Evolutionary conservation across 805 yeast species (phyloP).

Genomic region (Yarrowia sp.): DNA sequence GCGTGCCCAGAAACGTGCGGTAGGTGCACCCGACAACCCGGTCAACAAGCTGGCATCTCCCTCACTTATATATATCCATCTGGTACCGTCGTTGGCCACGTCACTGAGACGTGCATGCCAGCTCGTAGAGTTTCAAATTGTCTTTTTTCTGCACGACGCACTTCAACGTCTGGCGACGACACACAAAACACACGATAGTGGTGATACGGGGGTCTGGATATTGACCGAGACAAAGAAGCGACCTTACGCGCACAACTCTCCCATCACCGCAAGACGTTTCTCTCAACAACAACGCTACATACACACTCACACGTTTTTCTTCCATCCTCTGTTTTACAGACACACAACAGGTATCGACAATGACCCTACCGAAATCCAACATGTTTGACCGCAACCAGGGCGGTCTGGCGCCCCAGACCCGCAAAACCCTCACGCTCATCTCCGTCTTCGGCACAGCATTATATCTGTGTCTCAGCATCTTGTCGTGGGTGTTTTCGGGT

Average conservation of each 20-base stretch:
- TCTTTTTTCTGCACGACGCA: constrained; percentile 37
- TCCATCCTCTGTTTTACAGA: neutral
- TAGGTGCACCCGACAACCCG: neutral
- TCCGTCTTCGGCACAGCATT: constrained; percentile 22
- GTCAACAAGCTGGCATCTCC: neutral
- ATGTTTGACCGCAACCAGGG: constrained; percentile 29
- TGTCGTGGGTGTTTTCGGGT: constrained; percentile 36
- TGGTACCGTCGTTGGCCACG: constrained; percentile 6
- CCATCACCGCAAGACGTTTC: too few relatives aligned
- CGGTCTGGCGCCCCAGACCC: constrained; percentile 12
- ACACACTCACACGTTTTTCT: too few relatives aligned
- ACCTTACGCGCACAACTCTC: too few relatives aligned
- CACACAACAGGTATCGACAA: neutral
- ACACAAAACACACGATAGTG: constrained; percentile 33
- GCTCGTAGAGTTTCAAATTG: constrained; percentile 23
- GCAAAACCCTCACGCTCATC: constrained; percentile 22
- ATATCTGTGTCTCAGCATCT: constrained; percentile 28
- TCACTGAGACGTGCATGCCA: constrained; percentile 25
- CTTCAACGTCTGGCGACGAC: constrained; percentile 37
- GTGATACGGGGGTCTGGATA: constrained; percentile 9
- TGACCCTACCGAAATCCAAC: constrained; percentile 36
- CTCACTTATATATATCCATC: neutral
- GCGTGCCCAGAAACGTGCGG: neutral
- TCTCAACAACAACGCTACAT: too few relatives aligned
- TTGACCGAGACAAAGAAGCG: neutral